phyloP scores from a whole-genome alignment of 257 asterid species.

The Solanum appendiculatum region DNA sequence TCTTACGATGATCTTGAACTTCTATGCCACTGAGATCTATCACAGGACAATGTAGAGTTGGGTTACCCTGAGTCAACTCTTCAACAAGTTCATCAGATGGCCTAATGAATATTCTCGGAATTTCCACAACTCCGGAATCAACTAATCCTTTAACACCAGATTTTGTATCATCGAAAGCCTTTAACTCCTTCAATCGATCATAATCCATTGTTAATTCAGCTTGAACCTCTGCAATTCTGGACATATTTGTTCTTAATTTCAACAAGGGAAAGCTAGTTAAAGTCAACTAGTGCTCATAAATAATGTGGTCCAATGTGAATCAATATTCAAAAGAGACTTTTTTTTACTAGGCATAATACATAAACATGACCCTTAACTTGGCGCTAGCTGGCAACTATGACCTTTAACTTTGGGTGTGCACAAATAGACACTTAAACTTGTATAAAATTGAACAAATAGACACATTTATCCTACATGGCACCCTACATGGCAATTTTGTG shows the following conservation, averaged over 20 bases:
- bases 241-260: neutral
- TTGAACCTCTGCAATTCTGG: neutral
- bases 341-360: too few species aligned
- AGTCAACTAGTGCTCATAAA: neutral
- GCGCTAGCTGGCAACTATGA: too few species aligned
- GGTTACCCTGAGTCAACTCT: constrained; percentile 8
- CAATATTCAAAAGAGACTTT: neutral
- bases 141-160: constrained; percentile 18
- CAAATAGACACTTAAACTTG: too few species aligned
- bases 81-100: constrained; percentile 29
- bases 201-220: neutral
- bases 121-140: constrained; percentile 10
- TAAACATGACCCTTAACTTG: too few species aligned
- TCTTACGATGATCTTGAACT: constrained; percentile 4
- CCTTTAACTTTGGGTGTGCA: too few species aligned
- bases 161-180: constrained; percentile 13
- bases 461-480: too few species aligned
- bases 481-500: too few species aligned
- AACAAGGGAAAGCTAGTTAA: neutral
- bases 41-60: constrained; percentile 28
- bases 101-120: constrained; percentile 28
- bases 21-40: constrained; percentile 32
- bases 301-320: neutral
- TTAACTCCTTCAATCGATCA: constrained; percentile 10
- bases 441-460: too few species aligned